Evolutionary conservation across 1,139 yeast species (phyloP).

Genomic region (Wickerhamomyces sp.): DNA sequence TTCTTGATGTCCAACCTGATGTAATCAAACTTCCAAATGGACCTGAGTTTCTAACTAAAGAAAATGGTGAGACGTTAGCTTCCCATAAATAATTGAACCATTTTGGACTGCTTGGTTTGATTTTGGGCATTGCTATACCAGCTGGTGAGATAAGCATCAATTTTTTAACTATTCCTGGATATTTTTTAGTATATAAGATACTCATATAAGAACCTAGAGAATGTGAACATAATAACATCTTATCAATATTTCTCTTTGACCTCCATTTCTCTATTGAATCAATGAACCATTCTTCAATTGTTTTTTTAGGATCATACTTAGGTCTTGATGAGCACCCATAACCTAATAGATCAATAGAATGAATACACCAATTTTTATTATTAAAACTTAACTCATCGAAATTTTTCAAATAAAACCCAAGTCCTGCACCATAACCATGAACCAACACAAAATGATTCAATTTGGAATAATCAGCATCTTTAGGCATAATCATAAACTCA

Average conservation of each 20-base stretch:
- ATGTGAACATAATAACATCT: constrained; percentile 78
- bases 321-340: constrained; percentile 74
- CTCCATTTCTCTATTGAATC: constrained; percentile 84
- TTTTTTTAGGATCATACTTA: constrained; percentile 37
- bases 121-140: constrained; percentile 45
- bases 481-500: constrained; percentile 57
- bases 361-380: constrained; percentile 53
- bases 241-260: constrained; percentile 41
- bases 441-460: constrained; percentile 57
- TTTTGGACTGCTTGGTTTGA: constrained; percentile 43
- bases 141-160: constrained; percentile 83
- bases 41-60: constrained; percentile 58
- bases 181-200: constrained; percentile 65
- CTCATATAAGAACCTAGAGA: constrained; percentile 89
- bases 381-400: constrained; percentile 39
- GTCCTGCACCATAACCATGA: constrained; percentile 79
- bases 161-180: constrained; percentile 56
- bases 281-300: constrained; percentile 61
- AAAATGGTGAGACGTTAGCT: constrained; percentile 63
- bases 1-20: constrained; percentile 71
- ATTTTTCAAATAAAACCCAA: constrained; percentile 66
- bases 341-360: constrained; percentile 70
- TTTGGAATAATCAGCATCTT: constrained; percentile 25
- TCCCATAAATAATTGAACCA: constrained; percentile 71
- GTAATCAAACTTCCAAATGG: constrained; percentile 66